These are phyloP conservation scores for Arthromyces matolae DNA, from an alignment of 768 basidiomycete species.

Conservation along the genomic window DNA sequence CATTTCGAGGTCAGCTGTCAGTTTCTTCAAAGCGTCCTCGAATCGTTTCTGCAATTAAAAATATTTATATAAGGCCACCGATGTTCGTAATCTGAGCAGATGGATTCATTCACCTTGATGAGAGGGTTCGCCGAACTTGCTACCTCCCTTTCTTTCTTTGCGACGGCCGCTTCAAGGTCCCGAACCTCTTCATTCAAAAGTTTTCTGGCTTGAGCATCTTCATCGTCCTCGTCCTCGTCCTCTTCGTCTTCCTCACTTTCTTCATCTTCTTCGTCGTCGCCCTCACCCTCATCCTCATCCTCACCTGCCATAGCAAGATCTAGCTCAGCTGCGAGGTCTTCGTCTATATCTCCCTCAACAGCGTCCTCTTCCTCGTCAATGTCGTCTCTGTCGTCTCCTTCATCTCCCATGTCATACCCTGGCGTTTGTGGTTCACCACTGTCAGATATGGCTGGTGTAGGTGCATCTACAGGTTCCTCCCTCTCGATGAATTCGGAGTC, in stretches of 20 bases:
- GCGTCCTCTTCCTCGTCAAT: constrained; percentile 61
- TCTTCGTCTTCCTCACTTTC: constrained; percentile 69
- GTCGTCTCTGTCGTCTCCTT: constrained; percentile 54
- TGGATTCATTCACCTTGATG: constrained; percentile 55
- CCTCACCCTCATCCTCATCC: constrained; percentile 54
- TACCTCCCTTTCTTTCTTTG: constrained; percentile 82
- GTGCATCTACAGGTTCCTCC: constrained; percentile 61
- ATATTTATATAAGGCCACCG: no score
- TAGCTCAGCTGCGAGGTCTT: constrained; percentile 84
- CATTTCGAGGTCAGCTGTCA: constrained; percentile 81
- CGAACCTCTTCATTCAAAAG: constrained; percentile 85
- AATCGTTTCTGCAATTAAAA: constrained; percentile 73
- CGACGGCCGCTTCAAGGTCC: constrained; percentile 83
- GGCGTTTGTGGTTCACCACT: constrained; percentile 60
- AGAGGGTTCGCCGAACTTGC: constrained; percentile 81
- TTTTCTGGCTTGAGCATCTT: constrained; percentile 72
- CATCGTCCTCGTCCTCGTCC: constrained; percentile 83
- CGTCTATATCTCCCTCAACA: constrained; percentile 79
- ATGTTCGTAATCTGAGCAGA: no score
- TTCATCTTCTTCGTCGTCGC: constrained; percentile 59
- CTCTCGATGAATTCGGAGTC: constrained; percentile 84
- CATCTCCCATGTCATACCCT: constrained; percentile 51
- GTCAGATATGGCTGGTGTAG: constrained; percentile 70
- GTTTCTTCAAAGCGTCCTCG: constrained; percentile 87
- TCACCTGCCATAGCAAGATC: constrained; percentile 78